Conservation (phyloP, 441 rosid genomes). For the Hura crepitans region DNA sequence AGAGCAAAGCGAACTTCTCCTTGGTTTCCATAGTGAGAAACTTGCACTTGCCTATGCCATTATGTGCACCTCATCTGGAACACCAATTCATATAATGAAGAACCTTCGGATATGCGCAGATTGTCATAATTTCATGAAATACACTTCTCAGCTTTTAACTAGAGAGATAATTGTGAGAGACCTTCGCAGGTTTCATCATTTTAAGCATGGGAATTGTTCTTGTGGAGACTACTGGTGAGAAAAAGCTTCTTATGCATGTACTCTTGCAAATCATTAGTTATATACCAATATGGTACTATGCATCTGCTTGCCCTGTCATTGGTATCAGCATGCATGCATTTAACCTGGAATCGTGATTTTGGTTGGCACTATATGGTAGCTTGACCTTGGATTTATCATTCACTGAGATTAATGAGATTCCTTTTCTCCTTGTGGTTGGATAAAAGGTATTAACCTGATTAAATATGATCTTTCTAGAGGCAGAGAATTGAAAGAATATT, state of each 20-base stretch:
- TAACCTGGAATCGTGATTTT: background rate
- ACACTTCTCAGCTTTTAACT: slow-evolving; percentile 18
- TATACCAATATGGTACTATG: background rate
- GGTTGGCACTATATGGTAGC: background rate
- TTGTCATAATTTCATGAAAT: slow-evolving; percentile 26
- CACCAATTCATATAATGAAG: slow-evolving; percentile 23
- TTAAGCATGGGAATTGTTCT: slow-evolving; percentile 21
- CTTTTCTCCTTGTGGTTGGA: background rate
- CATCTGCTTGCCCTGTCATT: background rate
- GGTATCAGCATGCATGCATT: background rate
- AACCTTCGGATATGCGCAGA: slow-evolving; percentile 21
- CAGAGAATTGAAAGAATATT: background rate
- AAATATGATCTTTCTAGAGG: background rate
- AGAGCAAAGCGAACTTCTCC: slow-evolving; percentile 22
- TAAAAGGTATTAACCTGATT: background rate
- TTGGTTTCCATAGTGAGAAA: slow-evolving; percentile 24
- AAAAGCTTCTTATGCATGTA: background rate
- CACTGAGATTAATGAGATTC: background rate
- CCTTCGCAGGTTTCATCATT: slow-evolving; percentile 23
- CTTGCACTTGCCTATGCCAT: slow-evolving; percentile 24
- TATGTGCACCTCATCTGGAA: slow-evolving; percentile 1
- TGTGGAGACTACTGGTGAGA: slow-evolving; percentile 30
- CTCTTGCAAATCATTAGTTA: background rate
- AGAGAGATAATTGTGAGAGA: slow-evolving; percentile 25
- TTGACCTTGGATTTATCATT: background rate